A percentile compares a stretch with the other conserved stretches of the same genome.
phyloP scores from a whole-genome alignment of 2,329 filamentous ascomycete species.

The Mycocentrospora acerina region DNA sequence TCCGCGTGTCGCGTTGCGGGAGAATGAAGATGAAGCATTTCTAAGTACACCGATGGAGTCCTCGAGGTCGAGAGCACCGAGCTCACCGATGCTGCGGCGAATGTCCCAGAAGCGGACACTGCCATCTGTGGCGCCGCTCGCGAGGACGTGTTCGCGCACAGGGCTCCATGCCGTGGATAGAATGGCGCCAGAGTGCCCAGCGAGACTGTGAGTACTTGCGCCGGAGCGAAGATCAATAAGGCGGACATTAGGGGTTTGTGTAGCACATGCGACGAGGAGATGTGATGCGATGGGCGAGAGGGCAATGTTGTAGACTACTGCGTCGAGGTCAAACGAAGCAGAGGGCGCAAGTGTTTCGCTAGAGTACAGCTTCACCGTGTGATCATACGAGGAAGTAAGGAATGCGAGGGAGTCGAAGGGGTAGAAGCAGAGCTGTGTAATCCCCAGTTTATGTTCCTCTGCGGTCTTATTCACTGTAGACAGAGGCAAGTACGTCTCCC shows the following conservation, averaged over 20 bases:
- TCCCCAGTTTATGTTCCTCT: constrained; percentile 64
- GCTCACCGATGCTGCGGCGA: constrained; percentile 70
- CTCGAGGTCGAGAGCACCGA: constrained; percentile 81
- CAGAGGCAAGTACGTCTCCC: constrained; percentile 27
- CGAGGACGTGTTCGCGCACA: constrained; percentile 73
- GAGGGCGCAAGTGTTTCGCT: constrained; percentile 63
- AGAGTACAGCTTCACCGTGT: constrained; percentile 73
- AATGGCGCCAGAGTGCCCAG: constrained; percentile 56
- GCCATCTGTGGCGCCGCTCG: constrained; percentile 82
- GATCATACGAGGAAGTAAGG: constrained; percentile 75
- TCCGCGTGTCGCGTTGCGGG: constrained; percentile 43
- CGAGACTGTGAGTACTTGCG: constrained; percentile 58
- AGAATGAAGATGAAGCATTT: constrained; percentile 47
- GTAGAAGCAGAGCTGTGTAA: constrained; percentile 77
- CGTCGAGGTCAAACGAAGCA: constrained; percentile 67
- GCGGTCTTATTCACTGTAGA: constrained; percentile 30
- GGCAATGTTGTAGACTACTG: constrained; percentile 74
- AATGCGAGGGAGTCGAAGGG: constrained; percentile 76
- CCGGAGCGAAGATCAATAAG: constrained; percentile 86
- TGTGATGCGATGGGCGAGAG: constrained; percentile 72
- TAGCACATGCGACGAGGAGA: constrained; percentile 83
- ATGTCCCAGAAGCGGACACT: constrained; percentile 86
- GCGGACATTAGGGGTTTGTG: constrained; percentile 79
- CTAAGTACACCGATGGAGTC: constrained; percentile 75
- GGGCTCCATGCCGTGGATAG: constrained; percentile 78